These are phyloP conservation scores for Talaromyces sp. DNA, from an alignment of 2,329 filamentous ascomycete species.

Conservation along the genomic window DNA sequence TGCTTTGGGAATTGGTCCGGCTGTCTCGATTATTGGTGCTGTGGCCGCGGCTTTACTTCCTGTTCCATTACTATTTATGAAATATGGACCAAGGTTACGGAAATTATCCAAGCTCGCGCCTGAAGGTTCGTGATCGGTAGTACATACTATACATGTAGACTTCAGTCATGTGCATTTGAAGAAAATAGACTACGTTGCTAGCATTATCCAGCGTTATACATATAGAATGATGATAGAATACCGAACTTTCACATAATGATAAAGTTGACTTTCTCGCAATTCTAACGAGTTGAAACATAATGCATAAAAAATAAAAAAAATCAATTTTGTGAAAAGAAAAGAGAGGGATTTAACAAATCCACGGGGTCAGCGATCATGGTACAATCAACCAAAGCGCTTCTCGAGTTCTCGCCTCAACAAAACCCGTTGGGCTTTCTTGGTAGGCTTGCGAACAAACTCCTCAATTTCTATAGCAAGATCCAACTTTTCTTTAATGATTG, in stretches of 20 bases:
- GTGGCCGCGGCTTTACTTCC: conserved; percentile 36
- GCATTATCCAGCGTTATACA: background rate
- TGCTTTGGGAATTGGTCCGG: conserved; percentile 38
- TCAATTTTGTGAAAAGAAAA: too few species aligned
- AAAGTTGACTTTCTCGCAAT: background rate
- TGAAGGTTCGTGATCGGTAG: background rate
- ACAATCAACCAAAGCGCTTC: too few species aligned
- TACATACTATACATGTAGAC: background rate
- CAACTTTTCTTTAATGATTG: too few species aligned
- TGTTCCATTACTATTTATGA: conserved; percentile 44
- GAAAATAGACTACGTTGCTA: background rate
- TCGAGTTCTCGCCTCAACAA: too few species aligned
- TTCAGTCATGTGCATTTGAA: background rate
- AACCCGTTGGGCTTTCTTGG: too few species aligned
- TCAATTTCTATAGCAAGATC: too few species aligned
- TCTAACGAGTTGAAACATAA: too few species aligned
- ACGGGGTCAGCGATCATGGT: too few species aligned
- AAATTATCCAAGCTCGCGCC: conserved; percentile 41
- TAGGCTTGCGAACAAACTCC: too few species aligned
- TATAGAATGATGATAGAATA: background rate
- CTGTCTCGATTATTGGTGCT: conserved; percentile 37
- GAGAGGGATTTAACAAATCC: too few species aligned
- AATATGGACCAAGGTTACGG: conserved; percentile 35
- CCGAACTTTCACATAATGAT: background rate
- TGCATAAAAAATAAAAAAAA: too few species aligned